Percentiles rank a stretch among this genome's conserved stretches.
phyloP scores from a whole-genome alignment of 495 filamentous ascomycete genomes.

The Penicillium maclennaniae region DNA sequence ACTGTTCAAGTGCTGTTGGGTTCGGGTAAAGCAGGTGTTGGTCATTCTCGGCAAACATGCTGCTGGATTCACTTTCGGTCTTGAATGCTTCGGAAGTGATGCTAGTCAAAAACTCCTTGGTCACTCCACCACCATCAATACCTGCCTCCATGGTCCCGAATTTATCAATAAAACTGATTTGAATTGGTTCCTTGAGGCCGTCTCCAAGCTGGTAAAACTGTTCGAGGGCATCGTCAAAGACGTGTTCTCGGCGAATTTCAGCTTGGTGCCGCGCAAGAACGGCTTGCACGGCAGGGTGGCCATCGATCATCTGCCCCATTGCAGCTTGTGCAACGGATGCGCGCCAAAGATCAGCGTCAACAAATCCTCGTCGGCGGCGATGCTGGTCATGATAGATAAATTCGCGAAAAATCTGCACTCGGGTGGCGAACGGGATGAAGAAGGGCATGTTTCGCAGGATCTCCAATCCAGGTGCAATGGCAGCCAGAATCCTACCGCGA shows the following conservation, averaged over 20 bases:
- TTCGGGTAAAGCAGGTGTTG: slow-evolving; percentile 90
- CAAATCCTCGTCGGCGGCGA: slow-evolving; percentile 66
- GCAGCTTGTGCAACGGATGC: slow-evolving; percentile 49
- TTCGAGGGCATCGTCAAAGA: slow-evolving; percentile 82
- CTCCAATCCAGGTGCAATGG: slow-evolving; percentile 79
- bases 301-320: slow-evolving; percentile 37
- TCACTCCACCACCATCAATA: slow-evolving; percentile 95
- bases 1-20: slow-evolving; percentile 72
- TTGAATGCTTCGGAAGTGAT: slow-evolving; percentile 85
- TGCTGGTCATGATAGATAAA: slow-evolving; percentile 83
- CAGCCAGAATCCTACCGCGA: slow-evolving; percentile 63
- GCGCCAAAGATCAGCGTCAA: slow-evolving; percentile 80
- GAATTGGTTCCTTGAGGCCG: slow-evolving; percentile 91
- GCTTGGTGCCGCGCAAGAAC: slow-evolving; percentile 71
- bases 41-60: slow-evolving; percentile 80
- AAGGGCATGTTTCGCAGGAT: slow-evolving; percentile 96
- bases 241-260: slow-evolving; percentile 69
- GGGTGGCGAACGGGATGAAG: slow-evolving; percentile 86
- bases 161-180: slow-evolving; percentile 93
- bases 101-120: slow-evolving; percentile 94
- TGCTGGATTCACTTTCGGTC: slow-evolving; percentile 44
- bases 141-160: slow-evolving; percentile 86
- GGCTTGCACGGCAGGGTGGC: slow-evolving; percentile 34
- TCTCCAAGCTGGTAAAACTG: slow-evolving; percentile 81
- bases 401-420: slow-evolving; percentile 90